Evolutionary conservation across 1,139 yeast species (phyloP).

Genomic region (Yamadazyma oceani): DNA sequence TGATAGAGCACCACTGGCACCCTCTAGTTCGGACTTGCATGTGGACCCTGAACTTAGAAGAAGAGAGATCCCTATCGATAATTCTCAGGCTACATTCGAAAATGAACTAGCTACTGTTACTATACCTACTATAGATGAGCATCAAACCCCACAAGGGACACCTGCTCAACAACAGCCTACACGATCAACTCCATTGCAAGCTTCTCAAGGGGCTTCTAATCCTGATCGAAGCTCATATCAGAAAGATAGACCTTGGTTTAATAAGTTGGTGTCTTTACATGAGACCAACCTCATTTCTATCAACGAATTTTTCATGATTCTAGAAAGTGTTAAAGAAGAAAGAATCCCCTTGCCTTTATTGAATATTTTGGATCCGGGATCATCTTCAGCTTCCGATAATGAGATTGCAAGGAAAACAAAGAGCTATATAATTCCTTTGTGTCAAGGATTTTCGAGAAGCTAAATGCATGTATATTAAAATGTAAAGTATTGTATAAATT

Average conservation of each 20-base stretch:
- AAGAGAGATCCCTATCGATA: slow-evolving; percentile 5
- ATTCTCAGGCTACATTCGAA: slow-evolving; percentile 24
- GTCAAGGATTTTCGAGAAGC: not conserved
- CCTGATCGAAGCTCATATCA: slow-evolving; percentile 21
- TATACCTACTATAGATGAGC: slow-evolving; percentile 35
- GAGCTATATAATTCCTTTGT: slow-evolving; percentile 35
- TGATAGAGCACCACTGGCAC: slow-evolving; percentile 10
- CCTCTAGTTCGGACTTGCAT: not conserved
- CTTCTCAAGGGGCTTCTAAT: not conserved
- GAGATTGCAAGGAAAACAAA: slow-evolving; percentile 36
- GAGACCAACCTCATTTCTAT: slow-evolving; percentile 30
- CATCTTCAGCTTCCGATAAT: slow-evolving; percentile 33
- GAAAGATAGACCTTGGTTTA: slow-evolving; percentile 44
- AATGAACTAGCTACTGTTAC: slow-evolving; percentile 34
- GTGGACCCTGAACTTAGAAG: slow-evolving; percentile 1
- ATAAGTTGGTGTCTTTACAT: slow-evolving; percentile 31
- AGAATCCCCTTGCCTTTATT: slow-evolving; percentile 41
- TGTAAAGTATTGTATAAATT: too few species aligned
- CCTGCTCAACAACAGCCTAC: slow-evolving; percentile 10
- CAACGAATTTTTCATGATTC: slow-evolving; percentile 35
- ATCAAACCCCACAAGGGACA: slow-evolving; percentile 25
- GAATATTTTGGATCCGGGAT: slow-evolving; percentile 37
- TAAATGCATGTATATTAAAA: not conserved
- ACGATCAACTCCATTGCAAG: slow-evolving; percentile 8
- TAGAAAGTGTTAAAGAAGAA: slow-evolving; percentile 43